A percentile compares a stretch with the other conserved stretches of the same genome.
These are phyloP conservation scores for Penicillium subrubescens DNA, from an alignment of 495 filamentous ascomycete species.

Conservation along the genomic window DNA sequence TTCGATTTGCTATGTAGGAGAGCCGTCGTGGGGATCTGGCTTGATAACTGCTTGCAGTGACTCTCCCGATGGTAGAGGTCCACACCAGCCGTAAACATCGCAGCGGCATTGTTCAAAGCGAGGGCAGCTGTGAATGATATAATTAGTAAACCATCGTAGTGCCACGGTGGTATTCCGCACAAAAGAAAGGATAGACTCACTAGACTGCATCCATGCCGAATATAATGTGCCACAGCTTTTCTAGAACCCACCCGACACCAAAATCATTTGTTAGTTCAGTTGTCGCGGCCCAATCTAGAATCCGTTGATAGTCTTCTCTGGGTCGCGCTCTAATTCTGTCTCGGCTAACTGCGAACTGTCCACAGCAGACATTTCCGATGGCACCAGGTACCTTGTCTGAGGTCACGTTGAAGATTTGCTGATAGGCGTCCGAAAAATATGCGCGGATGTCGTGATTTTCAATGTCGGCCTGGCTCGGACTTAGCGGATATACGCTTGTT, in stretches of 20 bases:
- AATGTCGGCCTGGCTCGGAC: conserved; percentile 36
- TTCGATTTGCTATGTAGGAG: not conserved
- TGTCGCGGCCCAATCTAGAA: conserved; percentile 43
- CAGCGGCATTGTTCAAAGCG: conserved; percentile 47
- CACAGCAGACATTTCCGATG: conserved; percentile 52
- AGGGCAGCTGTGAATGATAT: conserved; percentile 32
- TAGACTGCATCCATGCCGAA: conserved; percentile 43
- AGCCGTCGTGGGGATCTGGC: not conserved
- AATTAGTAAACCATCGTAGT: not conserved
- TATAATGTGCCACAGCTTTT: conserved; percentile 47
- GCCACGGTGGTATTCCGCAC: not conserved
- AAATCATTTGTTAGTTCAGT: conserved; percentile 39
- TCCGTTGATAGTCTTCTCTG: conserved; percentile 43
- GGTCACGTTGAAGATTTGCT: conserved; percentile 32
- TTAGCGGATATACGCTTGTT: conserved; percentile 31
- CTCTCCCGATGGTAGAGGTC: conserved; percentile 38
- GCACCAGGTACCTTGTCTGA: conserved; percentile 34
- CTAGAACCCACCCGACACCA: conserved; percentile 46
- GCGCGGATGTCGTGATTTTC: conserved; percentile 40
- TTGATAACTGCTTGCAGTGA: conserved; percentile 21
- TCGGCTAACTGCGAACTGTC: conserved; percentile 50
- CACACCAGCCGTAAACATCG: conserved; percentile 47
- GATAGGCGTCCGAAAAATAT: conserved; percentile 38
- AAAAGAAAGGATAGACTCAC: conserved; percentile 28
- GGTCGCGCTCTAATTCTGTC: conserved; percentile 44